These are phyloP conservation scores for Leersia perrieri DNA, from an alignment of 176 grass and related monocot species.

Conservation along the genomic window DNA sequence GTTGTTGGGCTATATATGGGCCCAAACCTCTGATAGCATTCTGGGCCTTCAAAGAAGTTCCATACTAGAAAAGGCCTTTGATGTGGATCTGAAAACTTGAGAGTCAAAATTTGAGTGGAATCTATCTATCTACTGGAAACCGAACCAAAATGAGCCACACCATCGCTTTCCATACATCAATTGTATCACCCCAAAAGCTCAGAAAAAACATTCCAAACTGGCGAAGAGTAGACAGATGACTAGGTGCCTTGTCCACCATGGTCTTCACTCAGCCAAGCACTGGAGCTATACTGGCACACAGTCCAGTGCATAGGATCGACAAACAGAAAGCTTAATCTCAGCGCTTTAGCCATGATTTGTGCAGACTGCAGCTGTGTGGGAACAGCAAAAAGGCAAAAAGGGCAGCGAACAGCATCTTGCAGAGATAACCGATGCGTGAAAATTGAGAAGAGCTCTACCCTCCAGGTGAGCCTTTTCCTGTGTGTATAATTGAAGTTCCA, in stretches of 20 bases:
- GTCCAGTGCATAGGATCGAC: background rate
- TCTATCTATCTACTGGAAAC: background rate
- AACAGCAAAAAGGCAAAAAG: conserved; percentile 19
- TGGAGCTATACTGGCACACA: background rate
- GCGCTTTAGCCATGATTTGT: conserved; percentile 34
- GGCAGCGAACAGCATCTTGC: conserved; percentile 1
- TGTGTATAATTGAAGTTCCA: background rate
- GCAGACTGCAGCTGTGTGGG: conserved; percentile 3
- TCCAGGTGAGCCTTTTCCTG: conserved; percentile 11
- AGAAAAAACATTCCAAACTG: background rate
- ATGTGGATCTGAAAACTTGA: background rate
- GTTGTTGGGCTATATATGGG: background rate
- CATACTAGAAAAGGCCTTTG: background rate
- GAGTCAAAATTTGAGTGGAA: background rate
- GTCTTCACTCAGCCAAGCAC: background rate
- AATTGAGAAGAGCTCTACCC: background rate
- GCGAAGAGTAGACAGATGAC: background rate
- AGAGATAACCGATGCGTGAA: background rate
- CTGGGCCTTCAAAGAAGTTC: background rate
- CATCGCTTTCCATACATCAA: background rate
- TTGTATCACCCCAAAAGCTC: conserved; percentile 2
- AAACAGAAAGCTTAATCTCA: conserved; percentile 30
- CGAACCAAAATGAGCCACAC: background rate
- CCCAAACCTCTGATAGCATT: background rate
- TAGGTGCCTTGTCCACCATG: background rate